These are phyloP conservation scores for Polysphondylium violaceum DNA, from an alignment of 78 protist genomes.

Conservation along the genomic window DNA sequence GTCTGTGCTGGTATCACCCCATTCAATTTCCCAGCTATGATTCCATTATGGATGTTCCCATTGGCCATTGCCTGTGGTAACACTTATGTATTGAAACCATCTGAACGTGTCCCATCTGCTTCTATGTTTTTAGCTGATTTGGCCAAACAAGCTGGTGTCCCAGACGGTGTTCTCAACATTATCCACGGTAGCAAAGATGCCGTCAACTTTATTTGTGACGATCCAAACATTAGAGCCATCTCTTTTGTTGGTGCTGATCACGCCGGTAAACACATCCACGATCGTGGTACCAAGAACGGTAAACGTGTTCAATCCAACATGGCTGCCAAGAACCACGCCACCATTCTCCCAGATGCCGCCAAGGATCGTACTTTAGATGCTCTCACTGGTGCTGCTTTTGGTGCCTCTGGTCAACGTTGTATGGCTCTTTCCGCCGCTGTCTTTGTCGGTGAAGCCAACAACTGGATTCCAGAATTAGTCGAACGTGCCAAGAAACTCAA, in stretches of 20 bases:
- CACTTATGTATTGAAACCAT: slow-evolving; percentile 96
- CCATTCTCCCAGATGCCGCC: slow-evolving; percentile 96
- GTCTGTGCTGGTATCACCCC: slow-evolving; percentile 98
- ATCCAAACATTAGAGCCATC: slow-evolving; percentile 94
- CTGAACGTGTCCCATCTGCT: slow-evolving; percentile 95
- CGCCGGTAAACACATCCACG: slow-evolving; percentile 92
- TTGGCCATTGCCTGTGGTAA: slow-evolving; percentile 96
- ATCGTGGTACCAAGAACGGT: slow-evolving; percentile 94
- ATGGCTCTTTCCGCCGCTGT: slow-evolving; percentile 98
- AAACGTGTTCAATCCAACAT: slow-evolving; percentile 97
- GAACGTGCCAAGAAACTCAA: slow-evolving; percentile 86
- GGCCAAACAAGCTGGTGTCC: slow-evolving; percentile 95
- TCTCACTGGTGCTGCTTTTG: slow-evolving; percentile 96
- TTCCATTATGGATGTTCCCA: slow-evolving; percentile 98
- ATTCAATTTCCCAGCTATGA: slow-evolving; percentile 98
- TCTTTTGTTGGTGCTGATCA: slow-evolving; percentile 96
- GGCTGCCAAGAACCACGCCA: slow-evolving; percentile 99
- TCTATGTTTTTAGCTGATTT: slow-evolving; percentile 91
- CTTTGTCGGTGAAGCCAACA: slow-evolving; percentile 94
- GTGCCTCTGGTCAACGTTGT: slow-evolving; percentile 99
- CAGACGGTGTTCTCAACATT: slow-evolving; percentile 91
- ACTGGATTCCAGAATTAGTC: slow-evolving; percentile 90
- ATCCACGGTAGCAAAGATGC: slow-evolving; percentile 89
- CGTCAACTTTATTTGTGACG: slow-evolving; percentile 96
- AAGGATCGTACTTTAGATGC: slow-evolving; percentile 92